Evolutionary conservation across 768 basidiomycete species (phyloP), one percentile per base, ranked within the genome.

Genomic region (Sistotremastrum niveocremeum): DNA sequence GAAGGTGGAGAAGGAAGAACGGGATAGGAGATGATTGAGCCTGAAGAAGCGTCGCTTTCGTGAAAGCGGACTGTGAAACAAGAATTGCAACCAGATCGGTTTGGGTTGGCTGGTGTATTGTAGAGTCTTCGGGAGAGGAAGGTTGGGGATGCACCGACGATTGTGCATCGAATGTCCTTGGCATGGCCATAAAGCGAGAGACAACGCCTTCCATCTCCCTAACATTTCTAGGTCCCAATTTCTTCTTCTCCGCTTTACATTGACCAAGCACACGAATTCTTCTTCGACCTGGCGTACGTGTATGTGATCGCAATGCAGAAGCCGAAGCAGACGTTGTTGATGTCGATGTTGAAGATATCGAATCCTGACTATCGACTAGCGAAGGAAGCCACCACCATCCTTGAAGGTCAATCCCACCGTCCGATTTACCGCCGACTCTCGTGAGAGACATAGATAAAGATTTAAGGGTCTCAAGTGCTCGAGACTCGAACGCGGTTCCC

Each of bases 381-480:
- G 20, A 20, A 3, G 84, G 89, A 4, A 94, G 65, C 81, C 81
- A 89, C 91, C 91, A 94, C 87, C 88, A 93, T 10, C 91, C 91
- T 45, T 81, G 59, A 20, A 94, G 68, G 61, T 95, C 91, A 38
- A 95, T 67, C 0, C 91, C 91, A 4, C 90, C 88, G 58, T 94
- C 91, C n/a, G 76, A 71, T 55, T 71, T 77, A n/a, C 90, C 88
- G 4, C 90, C 90, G 10, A 91, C 78, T 43, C 78, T 76, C 40
- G 63, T 69, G 4, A 93, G 69, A 2, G 79, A 71, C 90, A 94
- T 95, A 34, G 82, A 85, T 42, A 93, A 65, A 2, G 71, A 59
- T 35, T 76, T 74, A 4, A 90, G 70, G 4, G 87, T 54, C 6
- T 62, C 58, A 30, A 81, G 69, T 0, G 81, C 78, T 1, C 80